These are phyloP conservation scores for Fusarium albidum DNA, from an alignment of 2,329 filamentous ascomycete species.

Conservation along the genomic window DNA sequence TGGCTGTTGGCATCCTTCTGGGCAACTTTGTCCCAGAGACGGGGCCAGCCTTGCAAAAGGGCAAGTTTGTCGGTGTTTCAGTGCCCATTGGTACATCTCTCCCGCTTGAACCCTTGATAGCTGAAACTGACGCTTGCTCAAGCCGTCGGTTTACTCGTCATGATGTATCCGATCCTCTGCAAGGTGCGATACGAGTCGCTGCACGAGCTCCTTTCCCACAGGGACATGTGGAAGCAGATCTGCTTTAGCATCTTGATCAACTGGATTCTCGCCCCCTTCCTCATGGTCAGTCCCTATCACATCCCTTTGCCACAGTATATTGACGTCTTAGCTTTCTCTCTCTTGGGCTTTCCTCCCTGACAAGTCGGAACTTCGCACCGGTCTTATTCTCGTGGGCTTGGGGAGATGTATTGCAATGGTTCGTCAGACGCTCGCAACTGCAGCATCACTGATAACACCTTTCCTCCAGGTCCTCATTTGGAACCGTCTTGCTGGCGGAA, in stretches of 20 bases:
- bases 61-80: constrained; percentile 74
- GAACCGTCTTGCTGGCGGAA: constrained; percentile 74
- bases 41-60: constrained; percentile 70
- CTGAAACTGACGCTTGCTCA: not conserved
- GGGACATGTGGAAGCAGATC: constrained; percentile 78
- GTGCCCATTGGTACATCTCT: constrained; percentile 65
- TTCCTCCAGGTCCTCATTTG: constrained; percentile 66
- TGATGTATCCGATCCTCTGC: constrained; percentile 94
- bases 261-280: constrained; percentile 81
- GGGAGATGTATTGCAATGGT: constrained; percentile 89
- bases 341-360: constrained; percentile 74
- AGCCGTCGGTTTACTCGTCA: constrained; percentile 82
- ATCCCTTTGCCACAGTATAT: not conserved
- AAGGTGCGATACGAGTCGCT: constrained; percentile 82
- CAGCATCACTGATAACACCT: not conserved
- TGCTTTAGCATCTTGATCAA: constrained; percentile 78
- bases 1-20: constrained; percentile 76
- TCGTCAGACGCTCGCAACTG: not conserved
- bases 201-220: constrained; percentile 68
- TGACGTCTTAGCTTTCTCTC: constrained; percentile 60
- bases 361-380: constrained; percentile 64
- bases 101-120: not conserved
- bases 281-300: constrained; percentile 68
- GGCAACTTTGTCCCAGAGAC: constrained; percentile 75
- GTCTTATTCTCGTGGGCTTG: constrained; percentile 81